Conservation (phyloP, 2,329 filamentous ascomycete species). For the Gnomoniopsis smithogilvyi region DNA sequence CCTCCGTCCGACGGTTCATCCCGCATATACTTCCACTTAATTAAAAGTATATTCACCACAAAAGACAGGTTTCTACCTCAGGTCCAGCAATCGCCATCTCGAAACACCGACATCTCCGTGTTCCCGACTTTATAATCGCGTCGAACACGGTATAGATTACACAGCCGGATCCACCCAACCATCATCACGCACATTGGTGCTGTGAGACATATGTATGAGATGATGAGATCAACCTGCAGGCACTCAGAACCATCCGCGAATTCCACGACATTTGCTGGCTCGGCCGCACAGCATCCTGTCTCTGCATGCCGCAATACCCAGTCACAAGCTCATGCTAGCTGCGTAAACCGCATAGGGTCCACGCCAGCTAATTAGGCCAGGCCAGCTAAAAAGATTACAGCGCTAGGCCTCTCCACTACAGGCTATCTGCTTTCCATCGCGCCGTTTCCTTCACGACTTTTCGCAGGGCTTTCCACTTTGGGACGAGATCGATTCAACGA, state of each 20-base stretch:
- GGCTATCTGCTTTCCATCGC: neutral
- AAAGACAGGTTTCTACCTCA: no score
- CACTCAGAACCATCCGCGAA: conserved; percentile 18
- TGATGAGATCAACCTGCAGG: conserved; percentile 21
- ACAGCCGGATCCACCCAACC: neutral
- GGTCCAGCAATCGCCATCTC: neutral
- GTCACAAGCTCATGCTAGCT: conserved; percentile 9
- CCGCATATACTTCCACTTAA: neutral
- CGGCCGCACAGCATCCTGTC: conserved; percentile 14
- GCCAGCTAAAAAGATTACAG: neutral
- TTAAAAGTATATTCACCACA: no score
- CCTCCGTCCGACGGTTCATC: neutral
- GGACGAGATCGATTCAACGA: neutral
- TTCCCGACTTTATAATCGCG: neutral
- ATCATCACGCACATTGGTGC: neutral
- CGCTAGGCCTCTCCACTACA: neutral
- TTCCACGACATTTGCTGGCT: conserved; percentile 15
- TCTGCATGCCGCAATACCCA: conserved; percentile 8
- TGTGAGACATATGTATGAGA: conserved; percentile 14
- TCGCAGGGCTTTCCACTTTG: neutral
- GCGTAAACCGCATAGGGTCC: neutral
- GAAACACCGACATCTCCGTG: neutral
- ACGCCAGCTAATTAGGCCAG: neutral
- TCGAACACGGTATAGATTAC: neutral
- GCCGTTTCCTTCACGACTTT: neutral